Evolutionary conservation across 371 early-diverging fungal genomes (phyloP).

Genomic region (Apophysomyces sp.): DNA sequence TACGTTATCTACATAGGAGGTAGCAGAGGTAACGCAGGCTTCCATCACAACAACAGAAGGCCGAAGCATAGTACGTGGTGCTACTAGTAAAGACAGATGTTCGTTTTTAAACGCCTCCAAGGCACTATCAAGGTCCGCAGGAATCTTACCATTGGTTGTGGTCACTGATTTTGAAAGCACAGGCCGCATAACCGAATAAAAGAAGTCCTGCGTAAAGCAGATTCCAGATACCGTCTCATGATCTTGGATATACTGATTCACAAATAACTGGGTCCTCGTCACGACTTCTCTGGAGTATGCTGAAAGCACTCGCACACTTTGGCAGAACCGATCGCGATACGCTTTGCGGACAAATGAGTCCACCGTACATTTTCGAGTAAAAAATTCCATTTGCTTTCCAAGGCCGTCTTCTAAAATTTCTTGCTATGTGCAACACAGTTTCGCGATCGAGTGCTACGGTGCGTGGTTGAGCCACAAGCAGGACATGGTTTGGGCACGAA

Average conservation of each 20-base stretch:
- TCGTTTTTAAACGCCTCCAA: not conserved
- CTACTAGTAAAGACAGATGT: not conserved
- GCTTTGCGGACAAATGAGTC: not conserved
- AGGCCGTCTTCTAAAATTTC: not conserved
- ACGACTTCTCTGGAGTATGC: constrained; percentile 2
- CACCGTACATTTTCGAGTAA: not conserved
- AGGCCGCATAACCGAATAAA: constrained; percentile 4
- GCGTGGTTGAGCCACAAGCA: too few species aligned
- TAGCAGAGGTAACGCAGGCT: constrained; percentile 1
- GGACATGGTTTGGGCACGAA: too few species aligned
- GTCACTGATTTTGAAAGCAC: constrained; percentile 1
- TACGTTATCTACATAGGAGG: not conserved
- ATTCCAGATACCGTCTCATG: not conserved
- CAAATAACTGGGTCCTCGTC: not conserved
- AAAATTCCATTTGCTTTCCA: not conserved
- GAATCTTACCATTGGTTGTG: constrained; percentile 1
- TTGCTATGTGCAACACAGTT: too few species aligned
- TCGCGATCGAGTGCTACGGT: too few species aligned
- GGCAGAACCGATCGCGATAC: not conserved
- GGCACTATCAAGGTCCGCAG: not conserved
- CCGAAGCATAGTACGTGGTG: not conserved
- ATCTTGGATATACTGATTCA: not conserved
- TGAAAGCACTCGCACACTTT: not conserved
- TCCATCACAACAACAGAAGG: constrained; percentile 2
- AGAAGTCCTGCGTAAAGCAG: constrained; percentile 7